These are phyloP conservation scores for Crithidia sp. DNA, from an alignment of 208 protist genomes.

Conservation along the genomic window DNA sequence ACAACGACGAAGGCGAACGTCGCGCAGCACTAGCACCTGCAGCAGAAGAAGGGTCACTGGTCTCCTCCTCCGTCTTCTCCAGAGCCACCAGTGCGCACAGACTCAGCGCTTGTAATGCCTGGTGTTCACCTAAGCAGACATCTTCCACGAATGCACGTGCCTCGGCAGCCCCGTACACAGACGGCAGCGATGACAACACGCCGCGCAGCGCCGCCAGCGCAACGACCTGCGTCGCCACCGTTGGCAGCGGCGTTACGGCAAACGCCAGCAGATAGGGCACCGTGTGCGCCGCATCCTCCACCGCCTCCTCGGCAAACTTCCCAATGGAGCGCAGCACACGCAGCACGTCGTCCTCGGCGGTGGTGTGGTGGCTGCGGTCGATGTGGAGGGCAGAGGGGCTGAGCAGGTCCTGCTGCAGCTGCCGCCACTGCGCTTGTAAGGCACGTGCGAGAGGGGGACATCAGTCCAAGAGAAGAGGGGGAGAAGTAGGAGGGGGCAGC, in stretches of 20 bases:
- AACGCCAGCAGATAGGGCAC: slow-evolving; percentile 75
- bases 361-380: slow-evolving; percentile 4
- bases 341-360: slow-evolving; percentile 46
- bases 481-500: not conserved
- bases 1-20: not conserved
- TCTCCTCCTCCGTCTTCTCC: not conserved
- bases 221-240: slow-evolving; percentile 56
- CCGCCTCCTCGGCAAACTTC: slow-evolving; percentile 31
- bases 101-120: slow-evolving; percentile 47
- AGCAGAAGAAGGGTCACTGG: not conserved
- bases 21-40: not conserved
- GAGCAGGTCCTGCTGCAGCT: slow-evolving; percentile 45
- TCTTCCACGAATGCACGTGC: slow-evolving; percentile 42
- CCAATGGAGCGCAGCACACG: slow-evolving; percentile 37
- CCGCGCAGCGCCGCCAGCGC: slow-evolving; percentile 62
- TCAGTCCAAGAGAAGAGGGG: not conserved
- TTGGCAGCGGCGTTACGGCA: slow-evolving; percentile 59
- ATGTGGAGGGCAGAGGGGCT: slow-evolving; percentile 16
- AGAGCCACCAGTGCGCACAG: slow-evolving; percentile 15
- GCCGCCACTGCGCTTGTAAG: slow-evolving; percentile 54
- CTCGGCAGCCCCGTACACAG: slow-evolving; percentile 34
- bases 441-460: slow-evolving; percentile 48
- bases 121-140: slow-evolving; percentile 49
- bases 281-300: slow-evolving; percentile 48
- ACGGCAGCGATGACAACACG: slow-evolving; percentile 35